phyloP scores from a whole-genome alignment of 345 rosid species.

The Clarkia xantiana region DNA sequence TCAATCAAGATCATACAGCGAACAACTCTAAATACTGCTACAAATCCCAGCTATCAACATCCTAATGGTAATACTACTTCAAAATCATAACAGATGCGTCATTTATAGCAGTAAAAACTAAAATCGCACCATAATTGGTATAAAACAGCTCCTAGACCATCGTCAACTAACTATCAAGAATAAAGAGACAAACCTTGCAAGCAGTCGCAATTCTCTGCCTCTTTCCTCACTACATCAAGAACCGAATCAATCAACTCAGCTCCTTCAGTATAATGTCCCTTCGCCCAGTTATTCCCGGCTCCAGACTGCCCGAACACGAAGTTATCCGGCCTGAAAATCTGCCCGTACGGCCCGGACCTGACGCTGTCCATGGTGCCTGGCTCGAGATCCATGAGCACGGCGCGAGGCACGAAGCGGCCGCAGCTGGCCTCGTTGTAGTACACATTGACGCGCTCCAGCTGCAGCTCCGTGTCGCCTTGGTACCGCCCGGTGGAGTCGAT shows the following conservation, averaged over 20 bases:
- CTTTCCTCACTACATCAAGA: conserved; percentile 63
- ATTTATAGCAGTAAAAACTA: too few species aligned
- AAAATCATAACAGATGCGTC: too few species aligned
- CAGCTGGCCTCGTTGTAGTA: conserved; percentile 75
- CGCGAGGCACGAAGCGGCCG: conserved; percentile 63
- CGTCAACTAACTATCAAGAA: not conserved
- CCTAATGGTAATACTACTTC: too few species aligned
- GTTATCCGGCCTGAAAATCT: conserved; percentile 59
- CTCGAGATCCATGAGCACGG: conserved; percentile 69
- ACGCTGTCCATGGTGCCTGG: conserved; percentile 76
- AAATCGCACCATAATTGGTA: too few species aligned
- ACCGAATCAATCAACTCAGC: conserved; percentile 70
- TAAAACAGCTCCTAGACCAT: too few species aligned
- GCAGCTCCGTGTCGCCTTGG: conserved; percentile 46
- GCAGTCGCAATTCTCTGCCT: conserved; percentile 71
- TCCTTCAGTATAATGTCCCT: conserved; percentile 81
- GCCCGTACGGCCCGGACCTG: conserved; percentile 64
- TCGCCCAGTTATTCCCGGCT: conserved; percentile 77
- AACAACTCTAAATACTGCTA: too few species aligned
- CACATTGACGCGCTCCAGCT: conserved; percentile 57
- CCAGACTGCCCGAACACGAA: conserved; percentile 76
- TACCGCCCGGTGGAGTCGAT: conserved; percentile 72
- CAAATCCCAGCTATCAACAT: too few species aligned
- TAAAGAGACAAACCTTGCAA: conserved; percentile 34
- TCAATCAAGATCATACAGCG: too few species aligned